Conservation (phyloP, 2,329 filamentous ascomycete species). For the Saccharata proteae region DNA sequence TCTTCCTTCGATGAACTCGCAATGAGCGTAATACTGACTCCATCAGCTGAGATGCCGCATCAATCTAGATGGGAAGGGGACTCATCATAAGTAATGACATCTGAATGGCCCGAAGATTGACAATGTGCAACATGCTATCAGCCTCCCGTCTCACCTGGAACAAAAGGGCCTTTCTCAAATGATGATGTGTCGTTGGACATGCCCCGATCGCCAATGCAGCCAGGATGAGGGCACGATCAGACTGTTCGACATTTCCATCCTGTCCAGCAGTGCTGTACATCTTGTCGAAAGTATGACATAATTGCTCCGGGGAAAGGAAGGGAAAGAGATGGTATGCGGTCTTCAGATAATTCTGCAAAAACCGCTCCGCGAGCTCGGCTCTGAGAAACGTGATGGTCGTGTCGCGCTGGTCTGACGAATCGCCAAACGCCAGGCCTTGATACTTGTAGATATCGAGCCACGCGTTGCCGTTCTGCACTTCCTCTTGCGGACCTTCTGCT, state of each 20-base stretch:
- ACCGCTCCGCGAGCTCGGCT: slow-evolving; percentile 5
- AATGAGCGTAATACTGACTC: too few species aligned
- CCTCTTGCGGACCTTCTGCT: slow-evolving; percentile 4
- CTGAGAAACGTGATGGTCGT: slow-evolving; percentile 6
- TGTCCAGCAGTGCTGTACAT: slow-evolving; percentile 6
- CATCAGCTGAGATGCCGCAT: too few species aligned
- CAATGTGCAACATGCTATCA: slow-evolving; percentile 5
- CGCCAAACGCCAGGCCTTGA: slow-evolving; percentile 9
- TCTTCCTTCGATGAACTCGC: slow-evolving; percentile 7
- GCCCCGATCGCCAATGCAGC: slow-evolving; percentile 8
- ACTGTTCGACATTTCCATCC: slow-evolving; percentile 5
- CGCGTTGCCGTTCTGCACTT: slow-evolving; percentile 8
- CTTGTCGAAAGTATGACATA: slow-evolving; percentile 5
- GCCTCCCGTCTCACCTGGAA: slow-evolving; percentile 6
- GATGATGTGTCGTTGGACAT: slow-evolving; percentile 3
- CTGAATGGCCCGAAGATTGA: slow-evolving; percentile 6
- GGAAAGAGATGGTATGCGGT: slow-evolving; percentile 3
- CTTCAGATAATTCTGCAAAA: slow-evolving; percentile 7
- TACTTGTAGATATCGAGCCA: slow-evolving; percentile 8
- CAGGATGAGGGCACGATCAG: slow-evolving; percentile 6
- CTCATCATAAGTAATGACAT: slow-evolving; percentile 7
- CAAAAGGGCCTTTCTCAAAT: slow-evolving; percentile 4
- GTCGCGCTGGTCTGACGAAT: slow-evolving; percentile 4
- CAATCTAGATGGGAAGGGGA: too few species aligned
- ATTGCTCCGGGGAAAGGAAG: slow-evolving; percentile 4